Evolutionary conservation across 495 filamentous ascomycete species (phyloP).

Genomic region (Pseudevernia furfuracea): DNA sequence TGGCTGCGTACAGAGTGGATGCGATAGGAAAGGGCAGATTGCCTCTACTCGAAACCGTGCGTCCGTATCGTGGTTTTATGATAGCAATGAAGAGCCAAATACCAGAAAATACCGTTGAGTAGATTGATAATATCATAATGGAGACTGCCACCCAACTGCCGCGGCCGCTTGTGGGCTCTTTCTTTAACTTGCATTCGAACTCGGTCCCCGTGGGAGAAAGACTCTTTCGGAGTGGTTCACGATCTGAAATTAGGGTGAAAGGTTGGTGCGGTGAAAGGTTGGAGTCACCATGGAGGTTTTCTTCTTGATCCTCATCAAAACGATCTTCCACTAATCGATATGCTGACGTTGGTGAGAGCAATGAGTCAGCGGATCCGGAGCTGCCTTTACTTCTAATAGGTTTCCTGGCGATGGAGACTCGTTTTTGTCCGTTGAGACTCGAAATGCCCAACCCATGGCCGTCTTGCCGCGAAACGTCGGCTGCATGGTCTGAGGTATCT

Average conservation of each 20-base stretch:
- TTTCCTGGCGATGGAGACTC: not conserved
- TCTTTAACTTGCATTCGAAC: constrained; percentile 21
- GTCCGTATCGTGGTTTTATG: constrained; percentile 52
- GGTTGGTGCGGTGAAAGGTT: constrained; percentile 5
- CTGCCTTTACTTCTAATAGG: not conserved
- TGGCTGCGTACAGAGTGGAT: constrained; percentile 50
- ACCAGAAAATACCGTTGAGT: constrained; percentile 58
- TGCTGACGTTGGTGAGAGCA: constrained; percentile 15
- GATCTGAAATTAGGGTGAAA: constrained; percentile 15
- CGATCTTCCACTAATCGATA: not conserved
- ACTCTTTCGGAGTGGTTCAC: constrained; percentile 7
- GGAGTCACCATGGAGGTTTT: not conserved
- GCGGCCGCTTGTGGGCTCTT: constrained; percentile 31
- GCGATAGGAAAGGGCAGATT: constrained; percentile 49
- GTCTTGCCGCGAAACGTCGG: not conserved
- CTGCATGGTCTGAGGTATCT: constrained; percentile 16
- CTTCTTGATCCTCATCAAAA: constrained; percentile 10
- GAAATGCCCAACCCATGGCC: constrained; percentile 17
- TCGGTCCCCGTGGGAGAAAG: not conserved
- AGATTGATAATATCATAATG: constrained; percentile 53
- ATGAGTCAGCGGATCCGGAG: not conserved
- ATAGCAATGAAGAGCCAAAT: constrained; percentile 55
- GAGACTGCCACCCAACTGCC: constrained; percentile 51
- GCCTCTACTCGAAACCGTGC: constrained; percentile 41
- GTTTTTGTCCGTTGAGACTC: constrained; percentile 6